Percentiles rank a stretch among this genome's conserved stretches.
These are phyloP conservation scores for Cryptococcus sp. DNA, from an alignment of 1,284 basidiomycete genomes.

Conservation along the genomic window DNA sequence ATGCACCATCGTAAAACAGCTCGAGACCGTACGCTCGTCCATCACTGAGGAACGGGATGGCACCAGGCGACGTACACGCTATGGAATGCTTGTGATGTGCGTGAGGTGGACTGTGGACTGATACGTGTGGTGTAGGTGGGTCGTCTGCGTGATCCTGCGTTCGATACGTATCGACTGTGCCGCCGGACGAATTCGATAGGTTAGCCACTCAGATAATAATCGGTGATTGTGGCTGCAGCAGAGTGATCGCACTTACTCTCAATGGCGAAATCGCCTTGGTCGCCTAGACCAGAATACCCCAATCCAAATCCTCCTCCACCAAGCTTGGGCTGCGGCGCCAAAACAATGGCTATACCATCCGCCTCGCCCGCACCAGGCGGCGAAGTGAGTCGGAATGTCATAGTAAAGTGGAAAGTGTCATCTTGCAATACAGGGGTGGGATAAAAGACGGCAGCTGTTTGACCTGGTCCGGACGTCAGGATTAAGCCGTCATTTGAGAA, in stretches of 20 bases:
- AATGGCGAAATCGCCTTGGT: constrained; percentile 40
- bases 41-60: constrained; percentile 36
- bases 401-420: constrained; percentile 13
- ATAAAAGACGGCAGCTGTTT: constrained; percentile 34
- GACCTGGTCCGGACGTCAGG: constrained; percentile 26
- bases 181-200: not conserved
- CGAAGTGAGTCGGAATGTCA: constrained; percentile 36
- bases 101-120: constrained; percentile 43
- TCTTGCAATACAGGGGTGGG: constrained; percentile 11
- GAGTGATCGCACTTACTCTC: constrained; percentile 35
- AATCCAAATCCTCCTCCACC: constrained; percentile 43
- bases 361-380: constrained; percentile 30
- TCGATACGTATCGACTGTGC: constrained; percentile 28
- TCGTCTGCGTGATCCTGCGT: constrained; percentile 39
- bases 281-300: constrained; percentile 43
- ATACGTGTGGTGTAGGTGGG: constrained; percentile 47
- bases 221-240: no score
- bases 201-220: not conserved
- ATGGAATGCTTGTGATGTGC: constrained; percentile 42
- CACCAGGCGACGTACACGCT: constrained; percentile 27
- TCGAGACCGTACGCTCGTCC: constrained; percentile 28
- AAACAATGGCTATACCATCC: constrained; percentile 43
- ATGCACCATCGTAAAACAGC: constrained; percentile 20
- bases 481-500: constrained; percentile 5
- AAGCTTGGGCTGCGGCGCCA: constrained; percentile 16